phyloP scores from a whole-genome alignment of 2,329 filamentous ascomycete species.

The Didymella exigua region DNA sequence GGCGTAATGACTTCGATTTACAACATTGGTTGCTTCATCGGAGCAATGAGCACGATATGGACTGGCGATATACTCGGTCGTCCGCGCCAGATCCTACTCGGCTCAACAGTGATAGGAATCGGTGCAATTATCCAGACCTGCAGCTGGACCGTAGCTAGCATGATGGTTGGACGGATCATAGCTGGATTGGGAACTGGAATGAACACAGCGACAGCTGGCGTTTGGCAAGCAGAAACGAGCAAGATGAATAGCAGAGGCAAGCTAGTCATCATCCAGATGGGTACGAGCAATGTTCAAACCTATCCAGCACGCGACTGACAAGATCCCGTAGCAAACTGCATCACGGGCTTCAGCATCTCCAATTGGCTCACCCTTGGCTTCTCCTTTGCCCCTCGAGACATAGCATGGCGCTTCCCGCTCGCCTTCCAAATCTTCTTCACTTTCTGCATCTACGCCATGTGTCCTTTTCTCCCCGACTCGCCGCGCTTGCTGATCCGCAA shows the following conservation, averaged over 20 bases:
- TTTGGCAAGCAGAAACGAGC: constrained; percentile 56
- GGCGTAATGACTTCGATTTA: constrained; percentile 51
- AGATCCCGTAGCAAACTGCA: constrained; percentile 44
- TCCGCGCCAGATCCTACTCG: constrained; percentile 63
- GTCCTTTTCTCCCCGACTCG: constrained; percentile 51
- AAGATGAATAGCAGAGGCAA: constrained; percentile 55
- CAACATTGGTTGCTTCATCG: constrained; percentile 54
- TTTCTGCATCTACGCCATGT: constrained; percentile 59
- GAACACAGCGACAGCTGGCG: constrained; percentile 58
- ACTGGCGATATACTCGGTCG: constrained; percentile 65
- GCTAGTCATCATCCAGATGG: constrained; percentile 55
- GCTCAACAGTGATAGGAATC: constrained; percentile 51
- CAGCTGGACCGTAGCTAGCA: constrained; percentile 44
- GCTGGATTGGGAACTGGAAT: constrained; percentile 54
- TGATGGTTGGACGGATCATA: constrained; percentile 51
- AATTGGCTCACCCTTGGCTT: constrained; percentile 53
- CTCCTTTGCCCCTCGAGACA: constrained; percentile 46
- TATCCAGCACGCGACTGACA: neutral
- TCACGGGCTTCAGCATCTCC: constrained; percentile 52
- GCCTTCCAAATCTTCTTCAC: constrained; percentile 64
- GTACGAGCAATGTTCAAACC: constrained; percentile 15
- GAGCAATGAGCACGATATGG: constrained; percentile 50
- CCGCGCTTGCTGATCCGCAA: constrained; percentile 59
- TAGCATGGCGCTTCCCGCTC: constrained; percentile 57
- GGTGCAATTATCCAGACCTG: constrained; percentile 48